These are phyloP conservation scores for Tetrahymena borealis DNA, from an alignment of 73 alveolate genomes.

Conservation along the genomic window DNA sequence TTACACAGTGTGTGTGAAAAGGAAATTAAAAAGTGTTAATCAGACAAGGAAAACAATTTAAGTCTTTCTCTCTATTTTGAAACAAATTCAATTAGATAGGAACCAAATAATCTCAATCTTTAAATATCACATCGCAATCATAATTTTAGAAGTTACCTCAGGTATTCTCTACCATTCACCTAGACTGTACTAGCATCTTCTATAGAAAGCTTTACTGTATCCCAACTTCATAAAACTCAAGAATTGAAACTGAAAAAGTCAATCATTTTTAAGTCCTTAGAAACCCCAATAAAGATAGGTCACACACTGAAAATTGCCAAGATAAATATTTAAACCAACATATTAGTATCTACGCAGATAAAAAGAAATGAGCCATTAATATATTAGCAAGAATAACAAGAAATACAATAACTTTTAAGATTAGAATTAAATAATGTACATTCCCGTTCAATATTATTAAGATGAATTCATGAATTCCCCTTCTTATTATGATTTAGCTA, in stretches of 20 bases:
- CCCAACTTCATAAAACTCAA: too few relatives aligned
- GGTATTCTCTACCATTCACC: too few relatives aligned
- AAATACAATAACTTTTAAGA: not conserved
- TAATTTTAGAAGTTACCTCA: too few relatives aligned
- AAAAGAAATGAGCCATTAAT: not conserved
- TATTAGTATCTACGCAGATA: not conserved
- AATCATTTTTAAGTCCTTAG: too few relatives aligned
- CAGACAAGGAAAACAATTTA: not conserved
- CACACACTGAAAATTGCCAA: too few relatives aligned
- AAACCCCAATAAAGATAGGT: too few relatives aligned
- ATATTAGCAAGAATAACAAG: not conserved
- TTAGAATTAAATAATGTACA: not conserved
- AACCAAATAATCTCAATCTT: too few relatives aligned
- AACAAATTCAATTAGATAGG: not conserved
- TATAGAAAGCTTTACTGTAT: too few relatives aligned
- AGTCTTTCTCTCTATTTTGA: constrained; percentile 2
- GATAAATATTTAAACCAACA: not conserved
- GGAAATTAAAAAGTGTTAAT: not conserved
- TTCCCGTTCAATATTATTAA: not conserved
- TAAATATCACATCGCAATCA: too few relatives aligned
- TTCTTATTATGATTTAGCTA: not conserved
- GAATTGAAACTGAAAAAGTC: too few relatives aligned
- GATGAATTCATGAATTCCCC: not conserved
- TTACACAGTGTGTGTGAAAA: not conserved
- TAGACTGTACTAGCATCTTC: too few relatives aligned